A percentile compares a stretch with the other conserved stretches of the same genome.
phyloP scores from a whole-genome alignment of 108 stramenopile species.

The Stephanodiscus minutulus region DNA sequence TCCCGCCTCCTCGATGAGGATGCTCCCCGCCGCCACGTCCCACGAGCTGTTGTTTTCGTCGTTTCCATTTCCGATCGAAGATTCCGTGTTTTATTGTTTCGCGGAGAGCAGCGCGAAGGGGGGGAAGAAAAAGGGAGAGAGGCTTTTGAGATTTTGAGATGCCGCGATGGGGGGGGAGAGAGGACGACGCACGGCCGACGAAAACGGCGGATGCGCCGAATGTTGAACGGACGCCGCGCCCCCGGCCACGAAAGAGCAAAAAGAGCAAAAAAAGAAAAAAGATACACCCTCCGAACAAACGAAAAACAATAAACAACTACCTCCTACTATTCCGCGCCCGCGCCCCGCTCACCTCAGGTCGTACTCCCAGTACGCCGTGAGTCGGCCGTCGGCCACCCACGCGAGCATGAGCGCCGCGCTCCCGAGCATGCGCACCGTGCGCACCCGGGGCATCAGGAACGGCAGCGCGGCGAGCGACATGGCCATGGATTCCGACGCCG shows the following conservation, averaged over 20 bases:
- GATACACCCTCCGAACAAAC: too few relatives aligned
- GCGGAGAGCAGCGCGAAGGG: neutral
- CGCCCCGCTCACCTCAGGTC: constrained; percentile 71
- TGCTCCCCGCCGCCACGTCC: constrained; percentile 87
- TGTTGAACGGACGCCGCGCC: neutral
- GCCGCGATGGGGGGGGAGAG: neutral
- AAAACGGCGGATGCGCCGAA: neutral
- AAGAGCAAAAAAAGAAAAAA: too few relatives aligned
- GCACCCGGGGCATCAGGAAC: constrained; percentile 71
- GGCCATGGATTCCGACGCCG: constrained; percentile 59
- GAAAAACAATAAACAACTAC: too few relatives aligned
- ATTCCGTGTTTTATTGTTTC: neutral
- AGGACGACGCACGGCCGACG: neutral
- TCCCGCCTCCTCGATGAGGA: constrained; percentile 89
- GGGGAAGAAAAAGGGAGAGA: neutral
- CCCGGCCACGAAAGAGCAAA: too few relatives aligned
- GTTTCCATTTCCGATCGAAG: neutral
- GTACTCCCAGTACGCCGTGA: constrained; percentile 76
- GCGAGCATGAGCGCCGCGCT: constrained; percentile 86
- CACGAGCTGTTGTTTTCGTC: constrained; percentile 48
- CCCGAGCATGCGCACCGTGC: constrained; percentile 83
- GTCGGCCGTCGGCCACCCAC: constrained; percentile 86
- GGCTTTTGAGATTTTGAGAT: too few relatives aligned
- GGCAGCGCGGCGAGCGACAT: constrained; percentile 64
- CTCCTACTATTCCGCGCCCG: too few relatives aligned